Evolutionary conservation across 2,329 filamentous ascomycete genomes (phyloP), one percentile per base, ranked within the genome.

Genomic region (Aspergillus sp.): DNA sequence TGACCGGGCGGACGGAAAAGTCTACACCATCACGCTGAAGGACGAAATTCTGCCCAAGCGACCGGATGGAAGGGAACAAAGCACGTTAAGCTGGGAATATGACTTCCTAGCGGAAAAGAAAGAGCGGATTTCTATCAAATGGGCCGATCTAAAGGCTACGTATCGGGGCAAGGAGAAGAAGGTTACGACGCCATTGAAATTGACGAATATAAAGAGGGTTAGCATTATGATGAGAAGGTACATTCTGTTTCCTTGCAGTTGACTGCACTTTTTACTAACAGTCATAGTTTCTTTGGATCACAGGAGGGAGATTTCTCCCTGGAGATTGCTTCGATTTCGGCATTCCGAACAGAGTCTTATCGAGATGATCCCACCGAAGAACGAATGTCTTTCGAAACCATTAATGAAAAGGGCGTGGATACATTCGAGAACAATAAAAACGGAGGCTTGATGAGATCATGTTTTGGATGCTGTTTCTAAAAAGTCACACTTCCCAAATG

Each of bases 191-290:
- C 72, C 76, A 5, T 61, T 93, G 52, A 71, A 89, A 53, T 56
- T 77, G 49, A 71, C 70, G 38, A 70, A 71, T 35, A 71, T 93
- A 33, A 85, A 79, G 66, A 74, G 85, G 37, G 70, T 91, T 28
- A 83, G 82, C 40, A 73, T 93, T 46, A 90, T 93, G 88, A 86
- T 86, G 74, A 72, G 88, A 61, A 93, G 88, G 87, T 88, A 65
- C 46, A 70, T 50, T 33, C 13, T 13, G 38, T 9, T 39, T 36
- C 11, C 26, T 39, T 39, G 36, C 29, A 33, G 40, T 42, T 27
- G 33, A 27, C n/a, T 12, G 19, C 13, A 28, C 28, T 19, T 41
- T 10, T 28, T 33, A 51, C 44, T 53, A 35, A 52, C 50, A 26
- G 47, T 45, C 11, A 28, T 52, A 88, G 86, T 64, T 90, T 88